Evolutionary conservation across 1,284 basidiomycete genomes (phyloP).

Genomic region (Trametes sp.): DNA sequence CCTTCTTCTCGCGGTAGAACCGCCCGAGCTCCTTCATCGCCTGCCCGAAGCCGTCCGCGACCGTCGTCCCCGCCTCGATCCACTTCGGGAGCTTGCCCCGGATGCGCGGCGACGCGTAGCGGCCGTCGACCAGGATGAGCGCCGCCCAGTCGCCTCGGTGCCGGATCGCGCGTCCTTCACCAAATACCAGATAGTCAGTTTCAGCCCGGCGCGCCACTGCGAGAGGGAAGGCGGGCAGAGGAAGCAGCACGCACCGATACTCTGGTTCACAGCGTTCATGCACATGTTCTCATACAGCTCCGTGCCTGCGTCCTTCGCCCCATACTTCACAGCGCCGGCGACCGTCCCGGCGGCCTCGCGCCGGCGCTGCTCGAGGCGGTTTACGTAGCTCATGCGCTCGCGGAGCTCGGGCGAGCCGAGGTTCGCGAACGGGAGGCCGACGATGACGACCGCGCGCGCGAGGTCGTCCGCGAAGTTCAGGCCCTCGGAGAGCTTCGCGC

Average conservation of each 20-base stretch:
- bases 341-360: slow-evolving; percentile 44
- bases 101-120: slow-evolving; percentile 76
- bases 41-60: slow-evolving; percentile 77
- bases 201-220: background rate
- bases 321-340: background rate
- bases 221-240: slow-evolving; percentile 38
- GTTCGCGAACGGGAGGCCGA: slow-evolving; percentile 95
- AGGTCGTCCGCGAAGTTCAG: slow-evolving; percentile 95
- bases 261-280: slow-evolving; percentile 97
- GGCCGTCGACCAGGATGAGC: slow-evolving; percentile 82
- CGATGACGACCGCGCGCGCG: slow-evolving; percentile 87
- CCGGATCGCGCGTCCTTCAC: slow-evolving; percentile 85
- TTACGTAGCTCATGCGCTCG: slow-evolving; percentile 91
- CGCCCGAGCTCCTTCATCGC: slow-evolving; percentile 73
- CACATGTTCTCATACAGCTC: slow-evolving; percentile 94
- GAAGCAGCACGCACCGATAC: slow-evolving; percentile 92
- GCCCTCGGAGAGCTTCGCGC: slow-evolving; percentile 96
- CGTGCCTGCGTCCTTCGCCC: slow-evolving; percentile 74
- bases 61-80: slow-evolving; percentile 76
- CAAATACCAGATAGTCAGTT: background rate
- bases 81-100: slow-evolving; percentile 84
- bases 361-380: slow-evolving; percentile 56
- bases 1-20: slow-evolving; percentile 66
- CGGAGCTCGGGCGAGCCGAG: slow-evolving; percentile 88
- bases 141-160: slow-evolving; percentile 89